These are phyloP conservation scores for Coemansia sp. DNA, from an alignment of 192 early-diverging fungal genomes.

Conservation along the genomic window DNA sequence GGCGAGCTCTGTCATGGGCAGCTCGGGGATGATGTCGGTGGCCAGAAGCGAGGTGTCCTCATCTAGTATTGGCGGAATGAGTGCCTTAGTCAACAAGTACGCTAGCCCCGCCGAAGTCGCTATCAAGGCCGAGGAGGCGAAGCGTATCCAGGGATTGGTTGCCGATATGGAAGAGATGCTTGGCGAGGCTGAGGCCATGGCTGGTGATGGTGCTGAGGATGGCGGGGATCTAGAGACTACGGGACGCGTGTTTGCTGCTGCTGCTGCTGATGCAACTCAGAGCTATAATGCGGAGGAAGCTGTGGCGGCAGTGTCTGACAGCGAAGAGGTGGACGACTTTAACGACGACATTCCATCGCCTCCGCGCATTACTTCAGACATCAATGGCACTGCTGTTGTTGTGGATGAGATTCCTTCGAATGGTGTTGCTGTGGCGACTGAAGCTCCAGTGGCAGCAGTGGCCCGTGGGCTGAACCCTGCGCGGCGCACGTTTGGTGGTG, in stretches of 20 bases:
- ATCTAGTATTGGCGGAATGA: constrained; percentile 32
- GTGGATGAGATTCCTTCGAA: constrained; percentile 8
- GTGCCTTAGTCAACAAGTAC: constrained; percentile 40
- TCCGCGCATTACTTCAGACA: constrained; percentile 29
- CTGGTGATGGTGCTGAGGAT: background rate
- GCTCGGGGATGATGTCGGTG: background rate
- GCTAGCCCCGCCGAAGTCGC: constrained; percentile 25
- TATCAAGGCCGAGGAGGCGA: background rate
- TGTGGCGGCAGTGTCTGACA: background rate
- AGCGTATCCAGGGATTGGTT: constrained; percentile 29
- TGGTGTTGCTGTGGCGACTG: background rate
- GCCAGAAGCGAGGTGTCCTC: constrained; percentile 17
- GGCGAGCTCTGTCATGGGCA: constrained; percentile 3
- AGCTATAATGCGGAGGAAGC: background rate
- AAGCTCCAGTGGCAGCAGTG: background rate
- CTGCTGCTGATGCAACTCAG: background rate
- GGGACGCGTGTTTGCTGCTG: background rate
- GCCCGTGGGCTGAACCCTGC: constrained; percentile 17
- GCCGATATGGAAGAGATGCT: constrained; percentile 56
- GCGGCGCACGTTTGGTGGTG: constrained; percentile 36
- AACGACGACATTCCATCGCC: constrained; percentile 49
- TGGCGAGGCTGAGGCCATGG: constrained; percentile 43
- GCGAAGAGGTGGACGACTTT: constrained; percentile 20
- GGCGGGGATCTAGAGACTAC: background rate
- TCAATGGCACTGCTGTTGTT: constrained; percentile 31